A percentile compares a stretch with the other conserved stretches of the same genome.
phyloP scores from a whole-genome alignment of 495 filamentous ascomycete species.

The Neurospora cerealis region DNA sequence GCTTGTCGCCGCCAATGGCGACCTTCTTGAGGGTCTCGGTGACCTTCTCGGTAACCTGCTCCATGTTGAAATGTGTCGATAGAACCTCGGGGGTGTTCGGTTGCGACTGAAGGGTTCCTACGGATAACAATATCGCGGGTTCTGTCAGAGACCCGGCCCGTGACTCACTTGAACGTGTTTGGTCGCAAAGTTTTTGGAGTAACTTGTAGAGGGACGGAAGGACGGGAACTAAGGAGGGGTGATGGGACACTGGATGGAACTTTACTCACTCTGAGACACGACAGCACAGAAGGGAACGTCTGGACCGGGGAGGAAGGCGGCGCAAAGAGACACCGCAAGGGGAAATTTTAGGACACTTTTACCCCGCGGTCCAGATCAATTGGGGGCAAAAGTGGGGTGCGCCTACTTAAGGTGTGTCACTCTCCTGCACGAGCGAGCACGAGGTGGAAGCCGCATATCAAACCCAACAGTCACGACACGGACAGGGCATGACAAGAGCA shows the following conservation, averaged over 20 bases:
- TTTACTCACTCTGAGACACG: neutral
- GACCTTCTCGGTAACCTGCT: slow-evolving; percentile 15
- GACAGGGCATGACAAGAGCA: neutral
- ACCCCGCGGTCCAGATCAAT: neutral
- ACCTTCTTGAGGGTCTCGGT: slow-evolving; percentile 25
- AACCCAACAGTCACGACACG: neutral
- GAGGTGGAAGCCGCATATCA: neutral
- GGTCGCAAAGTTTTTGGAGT: neutral
- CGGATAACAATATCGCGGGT: neutral
- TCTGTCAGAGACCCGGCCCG: slow-evolving; percentile 11
- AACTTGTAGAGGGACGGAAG: neutral
- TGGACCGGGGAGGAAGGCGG: neutral
- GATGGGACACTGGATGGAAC: neutral
- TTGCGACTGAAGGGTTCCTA: neutral
- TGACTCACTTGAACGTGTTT: slow-evolving; percentile 15
- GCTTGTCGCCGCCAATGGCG: slow-evolving; percentile 17
- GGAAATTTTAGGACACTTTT: neutral
- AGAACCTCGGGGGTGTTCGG: neutral
- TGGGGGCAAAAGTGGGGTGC: neutral
- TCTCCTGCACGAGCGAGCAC: neutral
- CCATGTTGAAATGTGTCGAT: neutral
- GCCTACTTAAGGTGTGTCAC: neutral
- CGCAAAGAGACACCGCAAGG: neutral
- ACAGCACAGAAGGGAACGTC: neutral
- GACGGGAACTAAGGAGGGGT: neutral